Percentiles rank a stretch among this genome's conserved stretches.
These are phyloP conservation scores for Rhizoclosmatium sp. DNA, from an alignment of 192 early-diverging fungal genomes.

Conservation along the genomic window DNA sequence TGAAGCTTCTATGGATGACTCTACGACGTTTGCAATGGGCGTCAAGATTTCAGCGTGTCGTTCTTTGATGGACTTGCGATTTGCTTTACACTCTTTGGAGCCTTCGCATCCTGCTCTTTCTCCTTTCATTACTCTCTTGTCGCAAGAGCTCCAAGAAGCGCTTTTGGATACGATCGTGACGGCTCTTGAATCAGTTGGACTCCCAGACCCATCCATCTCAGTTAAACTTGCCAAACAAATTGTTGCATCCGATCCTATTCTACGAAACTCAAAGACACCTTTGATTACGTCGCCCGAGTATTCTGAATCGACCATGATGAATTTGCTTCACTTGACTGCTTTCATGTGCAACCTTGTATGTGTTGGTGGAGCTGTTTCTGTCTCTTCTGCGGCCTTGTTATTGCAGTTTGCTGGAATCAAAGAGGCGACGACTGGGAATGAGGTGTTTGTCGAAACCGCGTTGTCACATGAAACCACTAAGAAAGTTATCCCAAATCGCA, in stretches of 20 bases:
- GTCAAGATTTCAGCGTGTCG: conserved; percentile 1
- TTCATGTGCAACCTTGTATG: neutral
- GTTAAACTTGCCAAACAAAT: neutral
- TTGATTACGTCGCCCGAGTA: neutral
- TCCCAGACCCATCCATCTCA: neutral
- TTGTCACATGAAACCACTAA: neutral
- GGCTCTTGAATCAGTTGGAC: conserved; percentile 19
- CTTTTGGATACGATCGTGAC: neutral
- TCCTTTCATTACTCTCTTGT: neutral
- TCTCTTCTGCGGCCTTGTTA: neutral
- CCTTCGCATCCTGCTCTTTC: neutral
- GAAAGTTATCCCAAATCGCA: too few relatives aligned
- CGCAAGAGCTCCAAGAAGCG: neutral
- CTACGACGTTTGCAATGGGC: conserved; percentile 1
- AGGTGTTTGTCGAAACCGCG: neutral
- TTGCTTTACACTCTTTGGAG: too few relatives aligned
- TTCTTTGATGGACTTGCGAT: conserved; percentile 1
- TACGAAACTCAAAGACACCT: neutral
- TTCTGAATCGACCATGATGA: conserved; percentile 5
- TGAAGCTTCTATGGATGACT: neutral
- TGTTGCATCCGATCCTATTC: neutral
- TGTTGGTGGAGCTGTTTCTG: neutral
- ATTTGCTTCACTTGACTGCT: conserved; percentile 2
- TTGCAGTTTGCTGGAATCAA: conserved; percentile 6
- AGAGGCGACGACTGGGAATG: neutral